These are phyloP conservation scores for Dactylonectria macrodidyma DNA, from an alignment of 2,329 filamentous ascomycete genomes.

Conservation along the genomic window DNA sequence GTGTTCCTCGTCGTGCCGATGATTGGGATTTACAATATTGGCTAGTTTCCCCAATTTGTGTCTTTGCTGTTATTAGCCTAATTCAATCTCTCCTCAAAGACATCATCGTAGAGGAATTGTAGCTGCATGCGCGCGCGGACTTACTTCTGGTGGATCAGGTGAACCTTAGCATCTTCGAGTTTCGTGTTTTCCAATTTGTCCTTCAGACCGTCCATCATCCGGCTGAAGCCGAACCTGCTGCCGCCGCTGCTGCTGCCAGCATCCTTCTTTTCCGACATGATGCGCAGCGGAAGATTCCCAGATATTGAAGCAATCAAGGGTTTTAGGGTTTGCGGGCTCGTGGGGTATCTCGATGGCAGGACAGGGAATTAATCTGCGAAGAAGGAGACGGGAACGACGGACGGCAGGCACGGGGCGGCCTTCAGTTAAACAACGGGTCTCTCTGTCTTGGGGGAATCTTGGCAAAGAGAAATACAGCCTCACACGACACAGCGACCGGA, in stretches of 20 bases:
- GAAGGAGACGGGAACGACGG: neutral
- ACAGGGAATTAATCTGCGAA: slow-evolving; percentile 6
- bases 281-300: slow-evolving; percentile 23
- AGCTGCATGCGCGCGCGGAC: slow-evolving; percentile 30
- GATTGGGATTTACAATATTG: slow-evolving; percentile 84
- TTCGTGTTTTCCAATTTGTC: slow-evolving; percentile 70
- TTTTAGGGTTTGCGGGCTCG: slow-evolving; percentile 4
- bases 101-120: neutral
- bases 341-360: slow-evolving; percentile 14
- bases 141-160: slow-evolving; percentile 72
- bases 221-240: slow-evolving; percentile 47
- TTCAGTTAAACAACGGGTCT: slow-evolving; percentile 10
- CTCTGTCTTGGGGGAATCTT: slow-evolving; percentile 6
- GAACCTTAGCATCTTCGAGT: slow-evolving; percentile 71
- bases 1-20: slow-evolving; percentile 94
- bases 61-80: slow-evolving; percentile 40
- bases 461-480: slow-evolving; percentile 8
- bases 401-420: neutral
- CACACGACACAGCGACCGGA: slow-evolving; percentile 17
- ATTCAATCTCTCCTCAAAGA: neutral
- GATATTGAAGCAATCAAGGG: slow-evolving; percentile 11
- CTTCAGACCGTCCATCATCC: slow-evolving; percentile 65
- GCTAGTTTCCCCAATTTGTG: slow-evolving; percentile 74
- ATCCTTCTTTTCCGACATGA: slow-evolving; percentile 48
- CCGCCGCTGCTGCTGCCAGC: slow-evolving; percentile 33